phyloP scores from a whole-genome alignment of 345 rosid genomes.

The Hibiscus mutabilis region DNA sequence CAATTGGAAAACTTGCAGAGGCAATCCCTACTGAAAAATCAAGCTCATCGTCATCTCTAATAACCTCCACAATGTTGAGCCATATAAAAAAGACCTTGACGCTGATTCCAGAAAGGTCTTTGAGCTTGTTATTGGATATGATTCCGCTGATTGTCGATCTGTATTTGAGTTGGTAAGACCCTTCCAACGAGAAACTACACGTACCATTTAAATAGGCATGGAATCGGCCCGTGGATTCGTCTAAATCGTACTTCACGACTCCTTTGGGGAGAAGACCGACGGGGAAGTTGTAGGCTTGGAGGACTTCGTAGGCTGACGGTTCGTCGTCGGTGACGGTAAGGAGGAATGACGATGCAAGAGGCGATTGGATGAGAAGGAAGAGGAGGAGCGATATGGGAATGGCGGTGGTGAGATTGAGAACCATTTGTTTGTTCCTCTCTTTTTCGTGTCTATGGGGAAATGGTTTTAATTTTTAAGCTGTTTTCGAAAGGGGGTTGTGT shows the following conservation, averaged over 20 bases:
- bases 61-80: constrained; percentile 86
- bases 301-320: constrained; percentile 56
- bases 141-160: constrained; percentile 63
- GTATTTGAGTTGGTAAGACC: constrained; percentile 78
- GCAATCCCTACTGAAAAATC: constrained; percentile 86
- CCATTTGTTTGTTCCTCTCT: not conserved
- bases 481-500: no score
- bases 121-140: constrained; percentile 56
- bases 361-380: constrained; percentile 10
- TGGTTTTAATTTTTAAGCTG: no score
- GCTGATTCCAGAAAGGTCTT: constrained; percentile 59
- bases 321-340: constrained; percentile 14
- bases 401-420: constrained; percentile 14
- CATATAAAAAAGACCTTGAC: constrained; percentile 84
- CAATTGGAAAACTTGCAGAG: constrained; percentile 64
- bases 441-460: no score
- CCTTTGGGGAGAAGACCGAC: constrained; percentile 79
- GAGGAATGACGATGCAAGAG: constrained; percentile 20
- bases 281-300: constrained; percentile 67
- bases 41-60: constrained; percentile 49
- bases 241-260: constrained; percentile 49
- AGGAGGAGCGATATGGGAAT: constrained; percentile 11
- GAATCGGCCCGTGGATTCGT: constrained; percentile 55
- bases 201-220: constrained; percentile 50
- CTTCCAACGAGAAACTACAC: constrained; percentile 79